Base-by-base conservation (phyloP, 306 rosid genomes). In the Medicago ruthenica region DNA sequence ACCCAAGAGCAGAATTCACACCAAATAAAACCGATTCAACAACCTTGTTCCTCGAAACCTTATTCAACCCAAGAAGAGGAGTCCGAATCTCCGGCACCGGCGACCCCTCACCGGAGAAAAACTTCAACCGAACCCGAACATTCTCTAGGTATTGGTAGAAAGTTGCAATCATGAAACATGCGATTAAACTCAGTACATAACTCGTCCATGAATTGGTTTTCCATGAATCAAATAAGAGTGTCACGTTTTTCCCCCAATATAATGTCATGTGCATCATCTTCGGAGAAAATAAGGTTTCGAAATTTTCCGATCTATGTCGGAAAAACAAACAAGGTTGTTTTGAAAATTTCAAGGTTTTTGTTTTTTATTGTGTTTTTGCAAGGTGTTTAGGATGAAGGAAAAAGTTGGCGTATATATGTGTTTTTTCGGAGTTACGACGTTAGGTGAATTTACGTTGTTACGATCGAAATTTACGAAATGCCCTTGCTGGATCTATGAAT, bases 241-340 rank as follows among this genome's bases (percentile, higher is more conserved):
- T 80, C 7, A 76, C 84, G 17, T 61, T 22, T 47, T 72, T 67
- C 2, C 84, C 61, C 87, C 87, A 80, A 22, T 84, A 80, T 14
- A 80, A 74, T 20, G 84, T 84, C 84, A 94, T 91, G 83, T 94
- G 96, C 98, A 94, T 91, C 98, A 94, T 94, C 79, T 87, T 93
- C 70, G 13, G 20, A 11, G 5, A 9, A 14, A 34, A 4, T 8
- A 57, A 21, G 3, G 12, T 7, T 14, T 15, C 4, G 21, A 8
- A 61, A 31, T 17, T 66, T 65, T 17, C 53, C 3, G 69, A 37
- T 16, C 22, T 17, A 24, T 21, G 40, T 44, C 14, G 40, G 41
- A 40, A 40, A 44, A 1, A 42, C 12, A 45, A 22, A 2, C 36
- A 45, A 31, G 15, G 16, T 20, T 44, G n/a, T 47, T 27, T 24